Conservation (phyloP, 257 asterid species). For the Przewalskia tangutica region DNA sequence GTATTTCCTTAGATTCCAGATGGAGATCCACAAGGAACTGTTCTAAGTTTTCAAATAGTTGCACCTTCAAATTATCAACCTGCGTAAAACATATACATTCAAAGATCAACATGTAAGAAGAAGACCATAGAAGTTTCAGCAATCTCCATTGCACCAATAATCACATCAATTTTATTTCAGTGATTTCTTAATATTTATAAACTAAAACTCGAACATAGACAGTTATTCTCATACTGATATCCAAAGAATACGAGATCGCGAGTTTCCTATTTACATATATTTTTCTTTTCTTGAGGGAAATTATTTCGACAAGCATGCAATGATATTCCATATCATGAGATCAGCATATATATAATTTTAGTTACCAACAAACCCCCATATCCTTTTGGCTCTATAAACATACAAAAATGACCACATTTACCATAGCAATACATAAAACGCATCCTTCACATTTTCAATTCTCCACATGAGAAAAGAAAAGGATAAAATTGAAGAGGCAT, state of each 20-base stretch:
- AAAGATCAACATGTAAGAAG: neutral
- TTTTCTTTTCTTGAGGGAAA: neutral
- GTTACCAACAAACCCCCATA: neutral
- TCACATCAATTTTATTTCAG: neutral
- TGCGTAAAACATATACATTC: slow-evolving; percentile 20
- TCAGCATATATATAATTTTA: neutral
- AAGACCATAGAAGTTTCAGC: neutral
- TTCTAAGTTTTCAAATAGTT: slow-evolving; percentile 84
- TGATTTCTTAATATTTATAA: neutral
- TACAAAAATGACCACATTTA: neutral
- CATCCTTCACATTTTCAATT: slow-evolving; percentile 3
- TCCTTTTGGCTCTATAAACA: neutral
- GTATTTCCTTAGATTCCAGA: slow-evolving; percentile 55
- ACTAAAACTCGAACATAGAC: neutral
- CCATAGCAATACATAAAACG: neutral
- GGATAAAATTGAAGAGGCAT: neutral
- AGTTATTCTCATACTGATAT: neutral
- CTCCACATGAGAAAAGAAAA: neutral
- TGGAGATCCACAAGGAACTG: slow-evolving; percentile 83
- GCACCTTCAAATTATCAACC: slow-evolving; percentile 88
- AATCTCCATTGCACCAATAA: neutral
- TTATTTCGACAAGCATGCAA: neutral
- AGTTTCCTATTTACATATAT: neutral
- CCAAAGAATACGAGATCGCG: neutral
- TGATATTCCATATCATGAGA: neutral